Evolutionary conservation across 2,329 filamentous ascomycete genomes (phyloP).

Genomic region (Aspergillus piperis): DNA sequence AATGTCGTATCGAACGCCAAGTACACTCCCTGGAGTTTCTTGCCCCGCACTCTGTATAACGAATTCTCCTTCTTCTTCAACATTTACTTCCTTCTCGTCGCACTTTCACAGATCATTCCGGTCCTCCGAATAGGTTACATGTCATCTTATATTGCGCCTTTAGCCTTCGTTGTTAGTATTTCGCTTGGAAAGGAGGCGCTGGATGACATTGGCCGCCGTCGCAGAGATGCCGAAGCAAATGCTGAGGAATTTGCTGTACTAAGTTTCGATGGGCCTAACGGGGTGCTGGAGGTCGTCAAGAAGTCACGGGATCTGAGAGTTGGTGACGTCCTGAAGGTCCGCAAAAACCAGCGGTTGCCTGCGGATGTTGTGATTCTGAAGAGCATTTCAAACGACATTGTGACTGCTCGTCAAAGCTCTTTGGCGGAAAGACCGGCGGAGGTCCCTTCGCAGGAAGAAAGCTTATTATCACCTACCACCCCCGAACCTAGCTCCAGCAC

Average conservation of each 20-base stretch:
- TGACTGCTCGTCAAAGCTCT: slow-evolving; percentile 29
- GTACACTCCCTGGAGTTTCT: slow-evolving; percentile 92
- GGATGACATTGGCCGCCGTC: slow-evolving; percentile 84
- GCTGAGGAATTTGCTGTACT: slow-evolving; percentile 83
- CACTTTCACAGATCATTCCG: slow-evolving; percentile 88
- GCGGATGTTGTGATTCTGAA: slow-evolving; percentile 93
- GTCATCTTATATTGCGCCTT: slow-evolving; percentile 87
- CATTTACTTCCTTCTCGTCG: slow-evolving; percentile 96
- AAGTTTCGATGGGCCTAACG: slow-evolving; percentile 58
- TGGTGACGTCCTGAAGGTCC: slow-evolving; percentile 90
- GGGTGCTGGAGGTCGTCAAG: slow-evolving; percentile 68
- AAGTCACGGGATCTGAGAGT: slow-evolving; percentile 88
- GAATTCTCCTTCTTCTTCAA: slow-evolving; percentile 99
- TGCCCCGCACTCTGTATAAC: slow-evolving; percentile 93
- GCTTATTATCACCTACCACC: slow-evolving; percentile 17
- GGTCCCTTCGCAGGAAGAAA: slow-evolving; percentile 28
- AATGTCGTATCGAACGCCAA: slow-evolving; percentile 97
- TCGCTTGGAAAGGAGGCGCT: slow-evolving; percentile 94
- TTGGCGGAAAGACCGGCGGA: slow-evolving; percentile 27
- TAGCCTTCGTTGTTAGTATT: slow-evolving; percentile 88
- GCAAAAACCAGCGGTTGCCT: slow-evolving; percentile 88
- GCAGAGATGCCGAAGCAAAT: slow-evolving; percentile 90
- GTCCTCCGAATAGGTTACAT: slow-evolving; percentile 89
- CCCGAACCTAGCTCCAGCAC: slow-evolving; percentile 17
- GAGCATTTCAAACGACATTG: slow-evolving; percentile 64